Percentiles rank a stretch among this genome's conserved stretches.
phyloP scores from a whole-genome alignment of 2,329 filamentous ascomycete genomes.

The Paraphaeosphaeria minitans region DNA sequence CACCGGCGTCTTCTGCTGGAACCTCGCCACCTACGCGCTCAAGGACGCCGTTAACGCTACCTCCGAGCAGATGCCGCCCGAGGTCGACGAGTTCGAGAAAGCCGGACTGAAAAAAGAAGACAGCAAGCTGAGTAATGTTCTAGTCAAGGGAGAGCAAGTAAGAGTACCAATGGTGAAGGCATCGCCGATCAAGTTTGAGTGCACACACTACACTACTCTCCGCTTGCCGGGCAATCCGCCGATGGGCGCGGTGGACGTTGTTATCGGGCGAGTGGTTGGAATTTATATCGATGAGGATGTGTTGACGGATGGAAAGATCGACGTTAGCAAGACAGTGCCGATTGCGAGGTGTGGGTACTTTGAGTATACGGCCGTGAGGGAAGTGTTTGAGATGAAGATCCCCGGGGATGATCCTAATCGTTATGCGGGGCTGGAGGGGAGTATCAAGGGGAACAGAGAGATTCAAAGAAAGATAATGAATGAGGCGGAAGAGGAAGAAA shows the following conservation, averaged over 20 bases:
- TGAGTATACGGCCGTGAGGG: conserved; percentile 61
- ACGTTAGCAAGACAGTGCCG: conserved; percentile 62
- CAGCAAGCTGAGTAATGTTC: conserved; percentile 44
- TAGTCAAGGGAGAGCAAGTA: conserved; percentile 16
- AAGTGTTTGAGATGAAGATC: conserved; percentile 65
- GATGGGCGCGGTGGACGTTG: conserved; percentile 62
- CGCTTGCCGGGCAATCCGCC: conserved; percentile 62
- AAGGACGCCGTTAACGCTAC: conserved; percentile 62
- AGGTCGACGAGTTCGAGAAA: conserved; percentile 61
- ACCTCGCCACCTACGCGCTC: conserved; percentile 62
- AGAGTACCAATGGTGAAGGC: conserved; percentile 58
- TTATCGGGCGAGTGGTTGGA: conserved; percentile 62
- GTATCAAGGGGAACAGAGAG: conserved; percentile 27
- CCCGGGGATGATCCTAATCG: conserved; percentile 45
- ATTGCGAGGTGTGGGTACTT: conserved; percentile 67
- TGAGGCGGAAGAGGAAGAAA: background rate
- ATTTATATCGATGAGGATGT: conserved; percentile 63
- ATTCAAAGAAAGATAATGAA: conserved; percentile 16
- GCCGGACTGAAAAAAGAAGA: conserved; percentile 57
- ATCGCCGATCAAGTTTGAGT: conserved; percentile 65
- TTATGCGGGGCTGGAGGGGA: conserved; percentile 37
- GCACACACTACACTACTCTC: conserved; percentile 59
- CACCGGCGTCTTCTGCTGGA: conserved; percentile 64
- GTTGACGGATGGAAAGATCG: conserved; percentile 60
- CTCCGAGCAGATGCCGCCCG: conserved; percentile 56